Evolutionary conservation across 2,329 filamentous ascomycete genomes (phyloP), one percentile per base, ranked within the genome.

Genomic region (Fusarium sp.): DNA sequence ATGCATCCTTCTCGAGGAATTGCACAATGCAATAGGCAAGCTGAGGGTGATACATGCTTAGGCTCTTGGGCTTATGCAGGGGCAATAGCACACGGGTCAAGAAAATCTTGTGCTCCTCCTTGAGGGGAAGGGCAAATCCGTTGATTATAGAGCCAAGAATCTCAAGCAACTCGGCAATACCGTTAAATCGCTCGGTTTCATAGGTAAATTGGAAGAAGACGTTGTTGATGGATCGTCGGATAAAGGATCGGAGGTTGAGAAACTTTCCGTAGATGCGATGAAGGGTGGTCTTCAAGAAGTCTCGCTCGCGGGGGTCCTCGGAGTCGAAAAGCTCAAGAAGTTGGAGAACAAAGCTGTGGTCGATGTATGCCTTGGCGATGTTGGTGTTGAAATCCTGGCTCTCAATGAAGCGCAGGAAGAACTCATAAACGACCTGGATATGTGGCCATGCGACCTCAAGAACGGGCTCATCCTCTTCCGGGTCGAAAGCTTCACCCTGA

Each of bases 311-410:
- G 3, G 96, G 96, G 75, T 99, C 96, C 82, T 99, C 96, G 0
- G 96, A 99, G 78, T 99, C 96, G 78, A 99, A 99, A 22, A 99
- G 85, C 79, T 99, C 96, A n/a, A 99, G 87, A 64, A 99, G 85
- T 83, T 96, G 94, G 64, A 99, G 87, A 45, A 99, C 96, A 77
- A 99, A 99, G 78, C 93, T 92, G 80, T 99, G 96, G 77, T 99
- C 96, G 78, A 99, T 99, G 80, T 97, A 97, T 65, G 94, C 92
- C 83, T 99, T 99, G 72, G 96, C 96, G 75, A 97, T 97, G 81
- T 99, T 99, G 72, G 96, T 99, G 84, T 98, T 99, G 86, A 99
- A 99, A 80, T 99, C 96, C 79, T 97, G 96, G 80, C 96, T 98
- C 80, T 99, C 96, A 73, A 99, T 99, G 81, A 99, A 99, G 62